A percentile compares a stretch with the other conserved stretches of the same genome.
Conservation (phyloP, 371 early-diverging fungal genomes). For the Mucor piriformis region DNA sequence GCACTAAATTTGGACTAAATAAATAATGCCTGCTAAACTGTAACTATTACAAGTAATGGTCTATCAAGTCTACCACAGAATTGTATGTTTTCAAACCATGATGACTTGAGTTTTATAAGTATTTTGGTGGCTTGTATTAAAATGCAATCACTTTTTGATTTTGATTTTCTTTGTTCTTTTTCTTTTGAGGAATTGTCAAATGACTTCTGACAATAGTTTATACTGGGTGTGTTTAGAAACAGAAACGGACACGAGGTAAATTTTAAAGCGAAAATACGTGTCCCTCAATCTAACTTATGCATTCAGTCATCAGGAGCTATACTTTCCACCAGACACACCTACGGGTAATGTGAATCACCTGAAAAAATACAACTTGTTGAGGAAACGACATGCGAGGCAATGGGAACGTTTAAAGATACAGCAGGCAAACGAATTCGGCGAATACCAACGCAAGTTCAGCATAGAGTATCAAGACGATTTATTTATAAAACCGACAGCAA, state of each 20-base stretch:
- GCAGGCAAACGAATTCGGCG: conserved; percentile 10
- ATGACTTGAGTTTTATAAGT: too few relatives aligned
- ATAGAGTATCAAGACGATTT: background rate
- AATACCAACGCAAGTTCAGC: conserved; percentile 10
- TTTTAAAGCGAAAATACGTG: background rate
- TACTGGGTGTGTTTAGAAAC: background rate
- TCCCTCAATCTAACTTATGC: background rate
- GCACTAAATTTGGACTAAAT: too few relatives aligned
- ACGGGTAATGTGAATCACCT: background rate
- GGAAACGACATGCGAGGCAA: conserved; percentile 10
- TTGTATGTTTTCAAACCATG: too few relatives aligned
- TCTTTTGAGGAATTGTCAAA: too few relatives aligned
- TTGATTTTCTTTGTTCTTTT: too few relatives aligned
- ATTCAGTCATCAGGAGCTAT: conserved; percentile 3
- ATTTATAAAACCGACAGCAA: background rate
- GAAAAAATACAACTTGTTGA: background rate
- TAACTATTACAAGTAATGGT: too few relatives aligned
- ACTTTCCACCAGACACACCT: conserved; percentile 22
- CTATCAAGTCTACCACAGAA: too few relatives aligned
- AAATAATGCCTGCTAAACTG: too few relatives aligned
- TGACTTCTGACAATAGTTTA: background rate
- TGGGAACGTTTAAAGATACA: background rate
- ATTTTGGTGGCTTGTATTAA: too few relatives aligned
- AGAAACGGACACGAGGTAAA: background rate
- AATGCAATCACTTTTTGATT: too few relatives aligned